These are phyloP conservation scores for Psilocybe subaeruginosa DNA, from an alignment of 768 basidiomycete genomes.

Conservation along the genomic window DNA sequence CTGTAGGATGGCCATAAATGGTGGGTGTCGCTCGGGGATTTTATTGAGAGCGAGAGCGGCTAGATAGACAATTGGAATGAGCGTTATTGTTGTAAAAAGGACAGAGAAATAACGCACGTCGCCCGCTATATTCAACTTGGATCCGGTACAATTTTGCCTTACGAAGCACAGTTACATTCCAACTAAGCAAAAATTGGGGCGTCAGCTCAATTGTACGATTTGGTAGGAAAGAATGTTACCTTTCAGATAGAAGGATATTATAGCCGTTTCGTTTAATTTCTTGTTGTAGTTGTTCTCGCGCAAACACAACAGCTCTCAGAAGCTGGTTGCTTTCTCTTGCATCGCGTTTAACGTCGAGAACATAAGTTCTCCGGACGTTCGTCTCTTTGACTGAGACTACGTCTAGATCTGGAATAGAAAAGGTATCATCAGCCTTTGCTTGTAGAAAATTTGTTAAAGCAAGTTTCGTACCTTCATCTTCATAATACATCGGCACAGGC, in stretches of 20 bases:
- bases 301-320: constrained; percentile 58
- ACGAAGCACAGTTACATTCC: constrained; percentile 68
- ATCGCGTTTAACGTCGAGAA: constrained; percentile 56
- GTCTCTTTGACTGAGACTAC: constrained; percentile 54
- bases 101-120: constrained; percentile 42
- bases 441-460: background rate
- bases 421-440: constrained; percentile 4
- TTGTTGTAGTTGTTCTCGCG: constrained; percentile 64
- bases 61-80: constrained; percentile 21
- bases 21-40: constrained; percentile 51
- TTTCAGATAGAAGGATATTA: constrained; percentile 69
- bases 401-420: constrained; percentile 52
- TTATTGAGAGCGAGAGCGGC: constrained; percentile 60
- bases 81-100: constrained; percentile 9
- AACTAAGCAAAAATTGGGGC: constrained; percentile 41
- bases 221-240: constrained; percentile 39
- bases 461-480: constrained; percentile 54
- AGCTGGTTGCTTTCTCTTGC: constrained; percentile 48
- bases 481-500: constrained; percentile 66
- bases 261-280: constrained; percentile 57
- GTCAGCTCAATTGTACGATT: constrained; percentile 4
- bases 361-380: constrained; percentile 62
- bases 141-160: constrained; percentile 64
- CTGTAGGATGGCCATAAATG: constrained; percentile 69
- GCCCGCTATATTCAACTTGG: constrained; percentile 70